These are phyloP conservation scores for Vitis riparia DNA, from an alignment of 164 flowering plant genomes.

Conservation along the genomic window DNA sequence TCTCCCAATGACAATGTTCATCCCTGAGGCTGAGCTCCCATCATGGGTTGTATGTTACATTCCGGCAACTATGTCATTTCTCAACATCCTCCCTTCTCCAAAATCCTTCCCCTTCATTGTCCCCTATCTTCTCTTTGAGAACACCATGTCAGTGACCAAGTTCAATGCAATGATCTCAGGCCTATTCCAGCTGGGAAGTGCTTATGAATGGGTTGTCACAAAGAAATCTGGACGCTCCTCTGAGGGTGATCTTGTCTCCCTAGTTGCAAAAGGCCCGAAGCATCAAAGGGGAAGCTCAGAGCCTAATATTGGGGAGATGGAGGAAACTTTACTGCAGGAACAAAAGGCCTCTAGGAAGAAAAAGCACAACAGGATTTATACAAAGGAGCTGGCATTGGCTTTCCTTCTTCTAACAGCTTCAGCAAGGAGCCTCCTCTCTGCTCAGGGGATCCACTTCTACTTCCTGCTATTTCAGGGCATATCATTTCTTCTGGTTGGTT, in stretches of 20 bases:
- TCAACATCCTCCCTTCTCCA: slow-evolving; percentile 78
- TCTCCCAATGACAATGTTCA: slow-evolving; percentile 86
- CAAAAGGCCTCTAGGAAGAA: slow-evolving; percentile 31
- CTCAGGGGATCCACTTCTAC: slow-evolving; percentile 86
- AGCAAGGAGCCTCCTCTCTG: slow-evolving; percentile 71
- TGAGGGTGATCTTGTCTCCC: slow-evolving; percentile 62
- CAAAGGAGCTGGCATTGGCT: slow-evolving; percentile 71
- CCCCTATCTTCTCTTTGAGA: slow-evolving; percentile 85
- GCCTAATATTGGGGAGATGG: slow-evolving; percentile 44
- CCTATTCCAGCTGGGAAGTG: slow-evolving; percentile 80
- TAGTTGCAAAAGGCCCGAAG: slow-evolving; percentile 43
- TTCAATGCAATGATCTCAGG: slow-evolving; percentile 88
- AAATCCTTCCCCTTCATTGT: slow-evolving; percentile 84
- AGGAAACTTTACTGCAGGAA: slow-evolving; percentile 29
- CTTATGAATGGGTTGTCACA: slow-evolving; percentile 89
- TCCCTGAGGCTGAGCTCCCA: slow-evolving; percentile 82
- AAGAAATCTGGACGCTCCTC: slow-evolving; percentile 86
- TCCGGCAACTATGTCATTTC: slow-evolving; percentile 78
- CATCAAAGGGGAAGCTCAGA: slow-evolving; percentile 51
- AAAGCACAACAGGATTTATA: slow-evolving; percentile 77
- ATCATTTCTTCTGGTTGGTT: slow-evolving; percentile 75
- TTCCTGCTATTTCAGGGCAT: slow-evolving; percentile 83
- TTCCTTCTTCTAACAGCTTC: slow-evolving; percentile 74
- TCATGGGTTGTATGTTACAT: slow-evolving; percentile 81
- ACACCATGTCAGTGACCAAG: slow-evolving; percentile 90